phyloP scores from a whole-genome alignment of 805 yeast genomes.

The Clavispora asparagi region DNA sequence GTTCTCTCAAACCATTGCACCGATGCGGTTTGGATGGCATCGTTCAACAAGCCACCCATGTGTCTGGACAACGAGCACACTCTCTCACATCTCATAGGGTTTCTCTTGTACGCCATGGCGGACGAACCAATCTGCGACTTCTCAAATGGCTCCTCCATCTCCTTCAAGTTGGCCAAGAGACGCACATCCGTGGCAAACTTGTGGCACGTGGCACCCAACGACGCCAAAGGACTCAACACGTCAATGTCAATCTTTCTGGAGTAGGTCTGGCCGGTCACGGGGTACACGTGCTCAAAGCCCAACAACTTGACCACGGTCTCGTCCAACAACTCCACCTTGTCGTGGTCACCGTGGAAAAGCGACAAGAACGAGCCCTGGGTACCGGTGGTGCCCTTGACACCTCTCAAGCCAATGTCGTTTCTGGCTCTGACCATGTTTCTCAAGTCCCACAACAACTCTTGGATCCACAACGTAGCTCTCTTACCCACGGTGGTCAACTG shows the following conservation, averaged over 20 bases:
- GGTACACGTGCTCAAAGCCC: conserved; percentile 93
- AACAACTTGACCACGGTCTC: conserved; percentile 86
- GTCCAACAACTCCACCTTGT: conserved; percentile 89
- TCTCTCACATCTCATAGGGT: conserved; percentile 99
- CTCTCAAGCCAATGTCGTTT: conserved; percentile 92
- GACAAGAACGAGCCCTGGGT: conserved; percentile 96
- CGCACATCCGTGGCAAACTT: conserved; percentile 97
- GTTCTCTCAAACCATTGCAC: conserved; percentile 99
- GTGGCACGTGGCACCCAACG: conserved; percentile 94
- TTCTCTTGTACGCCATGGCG: conserved; percentile 99
- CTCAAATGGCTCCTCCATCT: conserved; percentile 97
- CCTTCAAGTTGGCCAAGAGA: conserved; percentile 92
- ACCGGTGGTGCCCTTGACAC: conserved; percentile 99
- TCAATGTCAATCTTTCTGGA: conserved; percentile 97
- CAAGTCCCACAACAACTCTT: conserved; percentile 96
- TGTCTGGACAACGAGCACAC: conserved; percentile 98
- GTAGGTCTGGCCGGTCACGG: conserved; percentile 98
- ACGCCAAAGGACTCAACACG: conserved; percentile 84
- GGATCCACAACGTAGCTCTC: conserved; percentile 96
- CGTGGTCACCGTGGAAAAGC: conserved; percentile 94
- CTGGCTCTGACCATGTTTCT: conserved; percentile 95
- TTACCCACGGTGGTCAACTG: conserved; percentile 98
- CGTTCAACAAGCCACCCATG: conserved; percentile 83
- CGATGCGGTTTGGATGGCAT: conserved; percentile 93
- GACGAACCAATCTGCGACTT: conserved; percentile 96